Base-by-base conservation (phyloP, 768 basidiomycete species). In the Lactarius hatsudake region DNA sequence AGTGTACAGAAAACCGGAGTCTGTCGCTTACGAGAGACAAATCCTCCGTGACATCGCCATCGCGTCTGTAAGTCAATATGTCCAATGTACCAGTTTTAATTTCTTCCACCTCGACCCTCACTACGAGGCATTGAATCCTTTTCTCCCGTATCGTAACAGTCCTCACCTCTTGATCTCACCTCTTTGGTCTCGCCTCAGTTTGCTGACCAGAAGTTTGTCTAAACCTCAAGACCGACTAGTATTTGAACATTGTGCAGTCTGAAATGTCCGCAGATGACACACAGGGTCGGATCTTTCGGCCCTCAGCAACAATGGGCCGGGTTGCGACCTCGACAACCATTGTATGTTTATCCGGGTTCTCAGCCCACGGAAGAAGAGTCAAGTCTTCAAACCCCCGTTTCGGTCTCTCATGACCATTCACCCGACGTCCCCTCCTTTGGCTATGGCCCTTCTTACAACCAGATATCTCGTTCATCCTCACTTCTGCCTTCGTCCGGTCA, bases 401-500 rank as follows among this genome's bases (percentile, higher is more conserved):
- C 57, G 38, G 23, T 8, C 17, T 45, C 58, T 48, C 62, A 59
- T 10, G 53, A 56, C 17, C 58, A 32, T 20, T 13, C 62, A 23
- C 32, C 66, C 42, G 32, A 64, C 30, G 26, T 38, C 20, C 23
- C 66, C 18, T 67, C 67, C 28, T 68, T 55, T 63, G 36, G 45
- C 26, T 63, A 59, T 60, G 48, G 51, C 34, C 40, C 67, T 20
- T 43, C 63, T 18, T 68, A 64, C 59, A 38, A 63, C 43, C 63
- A 55, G 2, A 51, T 68, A 20, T 38, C 67, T 23, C 67, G 45
- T 15, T 32, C 67, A 5, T 64, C 67, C 53, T 48, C 67, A 30
- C 59, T 64, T 17, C 12, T 60, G 42, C 62, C 62, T 40, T 48
- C 67, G 8, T 15, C 58, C 7, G 28, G 17, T 23, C 67, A 60